Conservation (phyloP, 345 rosid genomes). For the Heritiera littoralis region DNA sequence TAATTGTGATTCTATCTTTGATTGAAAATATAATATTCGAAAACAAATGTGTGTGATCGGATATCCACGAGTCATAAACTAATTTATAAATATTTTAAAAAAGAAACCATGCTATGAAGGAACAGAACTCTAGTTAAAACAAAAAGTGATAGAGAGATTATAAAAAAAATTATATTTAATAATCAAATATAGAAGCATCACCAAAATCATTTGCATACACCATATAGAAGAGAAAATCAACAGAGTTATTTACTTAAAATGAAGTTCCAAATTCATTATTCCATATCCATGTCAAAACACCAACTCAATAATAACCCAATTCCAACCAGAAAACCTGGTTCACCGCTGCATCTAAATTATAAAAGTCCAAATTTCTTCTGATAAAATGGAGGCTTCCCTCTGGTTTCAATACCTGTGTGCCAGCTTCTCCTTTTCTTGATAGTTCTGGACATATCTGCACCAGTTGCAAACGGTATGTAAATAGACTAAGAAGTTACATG, state of each 20-base stretch:
- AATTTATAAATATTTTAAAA: too few relatives aligned
- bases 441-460: slow-evolving; percentile 46
- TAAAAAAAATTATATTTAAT: too few relatives aligned
- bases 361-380: background rate
- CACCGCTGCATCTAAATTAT: background rate
- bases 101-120: too few relatives aligned
- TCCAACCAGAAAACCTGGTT: background rate
- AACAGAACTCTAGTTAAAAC: too few relatives aligned
- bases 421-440: slow-evolving; percentile 48
- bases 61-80: too few relatives aligned
- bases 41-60: too few relatives aligned
- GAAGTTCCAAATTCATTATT: slow-evolving; percentile 1
- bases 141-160: too few relatives aligned
- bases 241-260: background rate
- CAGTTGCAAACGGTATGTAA: slow-evolving; percentile 2
- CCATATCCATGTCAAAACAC: slow-evolving; percentile 2
- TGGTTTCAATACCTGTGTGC: slow-evolving; percentile 40
- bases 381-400: background rate
- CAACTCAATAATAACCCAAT: background rate
- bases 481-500: background rate
- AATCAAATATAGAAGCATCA: background rate
- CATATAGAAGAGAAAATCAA: background rate
- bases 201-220: background rate
- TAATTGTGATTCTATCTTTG: too few relatives aligned
- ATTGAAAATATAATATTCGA: too few relatives aligned